Percentiles rank a stretch among this genome's conserved stretches.
Evolutionary conservation across 2,329 filamentous ascomycete species (phyloP).

Genomic region (Lachnellula hyalina): DNA sequence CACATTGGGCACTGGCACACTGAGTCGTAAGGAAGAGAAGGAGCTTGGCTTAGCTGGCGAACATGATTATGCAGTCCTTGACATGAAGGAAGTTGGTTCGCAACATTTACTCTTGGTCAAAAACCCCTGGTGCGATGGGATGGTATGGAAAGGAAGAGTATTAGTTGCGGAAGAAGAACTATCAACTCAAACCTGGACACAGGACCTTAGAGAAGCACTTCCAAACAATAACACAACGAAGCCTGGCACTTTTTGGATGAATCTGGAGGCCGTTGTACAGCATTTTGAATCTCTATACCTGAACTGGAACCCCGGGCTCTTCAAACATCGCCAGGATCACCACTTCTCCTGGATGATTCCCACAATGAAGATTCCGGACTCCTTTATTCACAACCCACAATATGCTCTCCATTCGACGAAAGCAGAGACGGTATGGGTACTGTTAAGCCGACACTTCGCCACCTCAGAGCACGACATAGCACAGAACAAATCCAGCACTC

Average conservation of each 20-base stretch:
- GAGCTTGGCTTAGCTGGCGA: conserved; percentile 78
- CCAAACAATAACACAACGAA: conserved; percentile 26
- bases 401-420: conserved; percentile 60
- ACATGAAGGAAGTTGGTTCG: conserved; percentile 61
- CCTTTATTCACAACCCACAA: conserved; percentile 61
- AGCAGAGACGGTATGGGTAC: conserved; percentile 69
- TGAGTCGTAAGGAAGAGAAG: conserved; percentile 71
- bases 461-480: conserved; percentile 57
- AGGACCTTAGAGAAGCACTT: conserved; percentile 23
- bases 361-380: conserved; percentile 43
- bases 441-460: conserved; percentile 81
- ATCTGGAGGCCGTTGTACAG: conserved; percentile 78
- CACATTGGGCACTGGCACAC: conserved; percentile 82
- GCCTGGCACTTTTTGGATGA: conserved; percentile 91
- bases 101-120: conserved; percentile 75
- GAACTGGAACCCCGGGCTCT: conserved; percentile 91
- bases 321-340: conserved; percentile 75
- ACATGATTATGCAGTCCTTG: conserved; percentile 89
- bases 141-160: conserved; percentile 57
- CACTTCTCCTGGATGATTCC: conserved; percentile 79
- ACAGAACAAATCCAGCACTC: conserved; percentile 35
- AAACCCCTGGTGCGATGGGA: conserved; percentile 89
- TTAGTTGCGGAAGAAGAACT: conserved; percentile 3
- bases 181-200: conserved; percentile 13
- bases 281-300: conserved; percentile 95